Percentiles rank a stretch among this genome's conserved stretches.
Conservation (phyloP, 108 stramenopile species). For the Skeletonema potamos region DNA sequence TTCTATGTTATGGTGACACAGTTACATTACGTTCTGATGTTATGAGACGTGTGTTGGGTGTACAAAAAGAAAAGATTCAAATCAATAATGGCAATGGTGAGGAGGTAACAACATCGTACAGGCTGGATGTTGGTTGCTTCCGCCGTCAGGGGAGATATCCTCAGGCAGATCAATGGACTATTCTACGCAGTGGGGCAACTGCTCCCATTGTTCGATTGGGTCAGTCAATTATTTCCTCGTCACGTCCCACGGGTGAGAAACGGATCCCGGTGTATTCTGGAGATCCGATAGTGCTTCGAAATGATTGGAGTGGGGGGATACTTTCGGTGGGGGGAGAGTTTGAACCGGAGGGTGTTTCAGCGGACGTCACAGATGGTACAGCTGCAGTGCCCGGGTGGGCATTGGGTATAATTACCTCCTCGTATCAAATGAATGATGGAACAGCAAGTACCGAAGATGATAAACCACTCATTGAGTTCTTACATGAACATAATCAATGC, state of each 20-base stretch:
- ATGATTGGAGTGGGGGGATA: slow-evolving; percentile 65
- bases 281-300: slow-evolving; percentile 62
- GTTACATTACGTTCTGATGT: slow-evolving; percentile 24
- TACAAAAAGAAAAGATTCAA: slow-evolving; percentile 21
- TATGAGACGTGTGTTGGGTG: slow-evolving; percentile 31
- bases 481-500: slow-evolving; percentile 54
- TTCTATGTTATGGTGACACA: slow-evolving; percentile 38
- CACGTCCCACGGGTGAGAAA: slow-evolving; percentile 6
- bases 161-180: slow-evolving; percentile 35
- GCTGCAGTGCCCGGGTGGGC: slow-evolving; percentile 29
- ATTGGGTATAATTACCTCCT: slow-evolving; percentile 33
- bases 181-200: slow-evolving; percentile 33
- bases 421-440: slow-evolving; percentile 43
- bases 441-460: slow-evolving; percentile 38
- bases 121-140: slow-evolving; percentile 41
- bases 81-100: background rate
- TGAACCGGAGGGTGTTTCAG: slow-evolving; percentile 38
- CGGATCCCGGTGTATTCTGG: slow-evolving; percentile 57
- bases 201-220: slow-evolving; percentile 33
- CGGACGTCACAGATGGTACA: slow-evolving; percentile 3
- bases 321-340: slow-evolving; percentile 47
- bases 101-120: background rate
- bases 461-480: slow-evolving; percentile 46
- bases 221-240: slow-evolving; percentile 4
- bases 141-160: slow-evolving; percentile 32